Base-by-base conservation (phyloP, 1,139 yeast species). In the Suhomyces bokatorum region DNA sequence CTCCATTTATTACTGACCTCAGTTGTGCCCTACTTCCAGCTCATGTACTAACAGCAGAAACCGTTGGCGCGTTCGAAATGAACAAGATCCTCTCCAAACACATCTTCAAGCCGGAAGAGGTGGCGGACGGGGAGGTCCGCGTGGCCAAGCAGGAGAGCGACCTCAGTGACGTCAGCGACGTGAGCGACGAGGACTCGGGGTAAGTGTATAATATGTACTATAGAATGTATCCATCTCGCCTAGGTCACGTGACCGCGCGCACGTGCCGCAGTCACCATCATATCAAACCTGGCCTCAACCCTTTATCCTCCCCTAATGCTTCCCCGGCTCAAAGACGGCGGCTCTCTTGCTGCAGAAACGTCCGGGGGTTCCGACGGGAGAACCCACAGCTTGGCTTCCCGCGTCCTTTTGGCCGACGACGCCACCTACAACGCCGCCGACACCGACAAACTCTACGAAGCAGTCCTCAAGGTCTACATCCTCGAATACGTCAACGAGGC, bases 11-110 rank as follows among this genome's bases (percentile, higher is more conserved):
- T n/a, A n/a, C n/a, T n/a, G n/a, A n/a, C n/a, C n/a, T n/a, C n/a
- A n/a, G n/a, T n/a, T n/a, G n/a, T n/a, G n/a, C n/a, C n/a, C n/a
- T n/a, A n/a, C 17, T 17, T 17, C 17, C 17, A 17, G 17, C 17
- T n/a, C 17, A 4, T 17, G 5, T 39, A 61, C 65, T 61, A 60
- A 62, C 64, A 14, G 35, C 2, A 64, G 74, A 78, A 47, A 69
- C 70, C 49, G 78, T 83, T 46, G 80, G 82, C 15, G 79, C 85
- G 69, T 87, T 87, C 58, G 74, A 75, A 39, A 75, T 87, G 85
- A 85, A 84, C 63, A 85, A 82, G 58, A 64, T 80, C 39, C 58
- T 83, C 43, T 65, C 78, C 31, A 63, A 71, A 15, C 91, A 85
- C 60, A 59, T 85, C 27, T 74, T 63, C 51, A 72, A 67, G 46